A percentile compares a stretch with the other conserved stretches of the same genome.
phyloP scores from a whole-genome alignment of 208 protist genomes.

The Angomonas ambiguus region DNA sequence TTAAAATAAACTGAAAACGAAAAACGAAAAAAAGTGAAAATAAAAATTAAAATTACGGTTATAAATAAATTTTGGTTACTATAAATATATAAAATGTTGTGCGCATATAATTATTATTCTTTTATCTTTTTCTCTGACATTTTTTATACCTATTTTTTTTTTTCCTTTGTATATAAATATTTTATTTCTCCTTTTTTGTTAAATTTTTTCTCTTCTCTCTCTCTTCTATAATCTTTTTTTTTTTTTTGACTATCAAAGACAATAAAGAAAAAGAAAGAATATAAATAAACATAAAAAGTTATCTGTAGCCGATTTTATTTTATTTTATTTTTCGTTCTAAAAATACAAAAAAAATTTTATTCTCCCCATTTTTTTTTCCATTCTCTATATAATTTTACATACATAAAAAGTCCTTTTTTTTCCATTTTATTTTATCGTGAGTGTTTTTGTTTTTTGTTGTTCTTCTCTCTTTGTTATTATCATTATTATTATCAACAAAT shows the following conservation, averaged over 20 bases:
- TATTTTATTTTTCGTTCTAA: neutral
- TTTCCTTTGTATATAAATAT: neutral
- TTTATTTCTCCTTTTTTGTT: constrained; percentile 7
- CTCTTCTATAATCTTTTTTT: constrained; percentile 17
- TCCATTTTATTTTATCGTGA: no score
- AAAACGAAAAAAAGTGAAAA: constrained; percentile 5
- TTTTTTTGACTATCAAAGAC: constrained; percentile 1
- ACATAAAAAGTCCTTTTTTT: neutral
- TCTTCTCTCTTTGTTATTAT: no score
- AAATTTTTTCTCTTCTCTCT: constrained; percentile 3
- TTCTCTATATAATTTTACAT: neutral
- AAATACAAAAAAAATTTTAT: neutral
- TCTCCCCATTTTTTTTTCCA: neutral
- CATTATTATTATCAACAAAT: no score
- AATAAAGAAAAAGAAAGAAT: constrained; percentile 11
- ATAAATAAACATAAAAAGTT: neutral
- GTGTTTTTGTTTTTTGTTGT: neutral
- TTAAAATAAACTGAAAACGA: neutral
- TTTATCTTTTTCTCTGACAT: constrained; percentile 3
- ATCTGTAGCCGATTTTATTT: neutral
- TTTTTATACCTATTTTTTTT: neutral
- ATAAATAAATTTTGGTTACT: neutral
- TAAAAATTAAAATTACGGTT: neutral
- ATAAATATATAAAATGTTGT: neutral
- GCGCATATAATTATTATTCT: neutral